Conservation (phyloP, 352 stramenopile genomes). For the Globisporangium perplexum region DNA sequence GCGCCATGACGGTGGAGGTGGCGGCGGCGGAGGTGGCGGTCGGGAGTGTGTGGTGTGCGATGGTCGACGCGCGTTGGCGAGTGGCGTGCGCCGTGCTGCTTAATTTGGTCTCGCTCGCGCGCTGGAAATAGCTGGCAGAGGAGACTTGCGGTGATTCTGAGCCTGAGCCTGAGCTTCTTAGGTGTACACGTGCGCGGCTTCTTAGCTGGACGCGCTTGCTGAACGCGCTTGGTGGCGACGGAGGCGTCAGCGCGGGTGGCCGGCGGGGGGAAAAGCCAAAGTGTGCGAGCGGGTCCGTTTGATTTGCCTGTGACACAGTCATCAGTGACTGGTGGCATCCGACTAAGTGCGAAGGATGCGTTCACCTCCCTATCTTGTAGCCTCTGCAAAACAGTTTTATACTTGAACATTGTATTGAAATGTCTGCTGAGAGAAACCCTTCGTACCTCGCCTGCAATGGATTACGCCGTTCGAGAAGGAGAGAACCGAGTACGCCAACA, state of each 20-base stretch:
- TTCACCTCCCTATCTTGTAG: no score
- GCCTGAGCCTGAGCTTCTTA: no score
- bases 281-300: neutral
- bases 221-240: no score
- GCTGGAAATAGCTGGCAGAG: no score
- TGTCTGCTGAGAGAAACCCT: neutral
- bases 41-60: no score
- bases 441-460: neutral
- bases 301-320: no score
- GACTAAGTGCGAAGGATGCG: neutral
- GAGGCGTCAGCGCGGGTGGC: neutral
- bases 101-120: no score
- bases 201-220: no score
- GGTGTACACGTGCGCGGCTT: no score
- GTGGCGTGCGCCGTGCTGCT: no score
- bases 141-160: no score
- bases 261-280: neutral
- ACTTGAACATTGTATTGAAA: neutral
- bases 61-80: neutral
- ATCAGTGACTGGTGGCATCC: neutral
- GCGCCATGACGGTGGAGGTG: constrained; percentile 4
- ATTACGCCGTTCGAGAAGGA: neutral
- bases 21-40: neutral
- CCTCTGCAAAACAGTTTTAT: neutral
- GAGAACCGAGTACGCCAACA: no score